Conservation (phyloP, 2,329 filamentous ascomycete species). For the Thermothelomyces thermophilus region DNA sequence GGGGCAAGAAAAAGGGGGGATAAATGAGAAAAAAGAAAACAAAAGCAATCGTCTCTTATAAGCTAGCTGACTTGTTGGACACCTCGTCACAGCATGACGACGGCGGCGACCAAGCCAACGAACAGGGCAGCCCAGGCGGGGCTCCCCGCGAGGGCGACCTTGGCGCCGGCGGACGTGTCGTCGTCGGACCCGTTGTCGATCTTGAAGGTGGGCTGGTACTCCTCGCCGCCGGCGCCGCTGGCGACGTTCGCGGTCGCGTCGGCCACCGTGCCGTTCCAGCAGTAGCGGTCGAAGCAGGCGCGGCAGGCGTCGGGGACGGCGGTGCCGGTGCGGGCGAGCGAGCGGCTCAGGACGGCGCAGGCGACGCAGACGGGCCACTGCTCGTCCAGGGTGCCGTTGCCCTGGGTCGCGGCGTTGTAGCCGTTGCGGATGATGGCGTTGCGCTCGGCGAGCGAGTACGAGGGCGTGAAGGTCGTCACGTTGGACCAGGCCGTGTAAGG, state of each 20-base stretch:
- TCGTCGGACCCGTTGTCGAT: conserved; percentile 20
- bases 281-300: conserved; percentile 74
- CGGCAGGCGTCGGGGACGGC: conserved; percentile 64
- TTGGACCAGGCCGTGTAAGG: conserved; percentile 75
- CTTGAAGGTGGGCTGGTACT: conserved; percentile 30
- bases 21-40: neutral
- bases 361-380: conserved; percentile 80
- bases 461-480: conserved; percentile 66
- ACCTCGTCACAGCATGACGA: conserved; percentile 4
- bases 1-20: neutral
- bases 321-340: conserved; percentile 64
- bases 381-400: conserved; percentile 66
- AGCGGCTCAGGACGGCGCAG: conserved; percentile 77
- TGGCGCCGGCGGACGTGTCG: conserved; percentile 13
- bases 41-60: neutral
- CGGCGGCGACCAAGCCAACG: conserved; percentile 8
- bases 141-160: neutral
- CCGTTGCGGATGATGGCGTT: conserved; percentile 82
- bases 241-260: conserved; percentile 14
- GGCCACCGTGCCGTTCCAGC: conserved; percentile 75
- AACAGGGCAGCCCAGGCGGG: conserved; percentile 7
- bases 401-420: conserved; percentile 75
- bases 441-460: conserved; percentile 59
- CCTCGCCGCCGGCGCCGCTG: conserved; percentile 14
- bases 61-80: neutral